Percentiles rank a stretch among this genome's conserved stretches.
Conservation (phyloP, 148 eudicot species). For the Rheum nobile region DNA sequence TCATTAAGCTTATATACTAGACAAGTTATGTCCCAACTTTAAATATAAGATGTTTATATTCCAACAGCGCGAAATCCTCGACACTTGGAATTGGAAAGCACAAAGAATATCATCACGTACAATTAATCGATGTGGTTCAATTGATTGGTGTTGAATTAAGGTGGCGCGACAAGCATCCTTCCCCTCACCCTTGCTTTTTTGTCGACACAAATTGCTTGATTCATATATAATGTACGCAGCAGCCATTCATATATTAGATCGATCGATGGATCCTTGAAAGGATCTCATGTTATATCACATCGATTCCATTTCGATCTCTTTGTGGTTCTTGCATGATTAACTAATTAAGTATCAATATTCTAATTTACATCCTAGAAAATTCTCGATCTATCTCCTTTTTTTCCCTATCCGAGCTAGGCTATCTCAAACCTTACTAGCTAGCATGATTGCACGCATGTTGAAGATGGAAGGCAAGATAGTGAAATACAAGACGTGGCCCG, state of each 20-base stretch:
- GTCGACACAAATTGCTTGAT: neutral
- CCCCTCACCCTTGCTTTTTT: neutral
- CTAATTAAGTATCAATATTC: too few species aligned
- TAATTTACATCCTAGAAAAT: too few species aligned
- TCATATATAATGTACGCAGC: neutral
- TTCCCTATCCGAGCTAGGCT: neutral
- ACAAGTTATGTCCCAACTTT: too few species aligned
- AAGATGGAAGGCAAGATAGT: too few species aligned
- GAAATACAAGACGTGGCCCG: too few species aligned
- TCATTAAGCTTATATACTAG: too few species aligned
- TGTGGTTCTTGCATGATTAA: neutral
- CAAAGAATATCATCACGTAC: neutral
- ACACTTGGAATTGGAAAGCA: neutral
- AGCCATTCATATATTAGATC: neutral
- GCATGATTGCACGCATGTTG: too few species aligned
- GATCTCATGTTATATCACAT: neutral
- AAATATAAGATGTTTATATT: too few species aligned
- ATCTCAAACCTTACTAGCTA: neutral
- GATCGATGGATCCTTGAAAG: neutral
- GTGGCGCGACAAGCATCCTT: neutral
- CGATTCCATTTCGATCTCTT: neutral
- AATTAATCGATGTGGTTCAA: neutral
- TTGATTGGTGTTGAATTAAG: neutral
- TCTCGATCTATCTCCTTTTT: too few species aligned
- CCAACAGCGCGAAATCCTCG: neutral